phyloP scores from a whole-genome alignment of 129 eudicot species.

The Pittosporum tobira region DNA sequence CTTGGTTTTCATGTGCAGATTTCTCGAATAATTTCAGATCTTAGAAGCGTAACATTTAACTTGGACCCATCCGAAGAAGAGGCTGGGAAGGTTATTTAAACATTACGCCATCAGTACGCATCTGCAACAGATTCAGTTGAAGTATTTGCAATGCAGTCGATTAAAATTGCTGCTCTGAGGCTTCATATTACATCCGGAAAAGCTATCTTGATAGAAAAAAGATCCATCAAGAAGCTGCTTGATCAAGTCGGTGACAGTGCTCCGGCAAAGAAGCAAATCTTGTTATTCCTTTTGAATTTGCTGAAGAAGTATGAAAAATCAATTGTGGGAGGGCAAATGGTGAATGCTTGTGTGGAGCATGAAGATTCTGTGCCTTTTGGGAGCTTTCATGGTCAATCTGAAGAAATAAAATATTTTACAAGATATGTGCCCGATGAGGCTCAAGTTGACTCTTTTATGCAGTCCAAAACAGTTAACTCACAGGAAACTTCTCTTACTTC shows the following conservation, averaged over 20 bases:
- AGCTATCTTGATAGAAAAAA: slow-evolving; percentile 46
- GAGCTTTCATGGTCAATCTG: slow-evolving; percentile 6
- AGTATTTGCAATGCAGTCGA: slow-evolving; percentile 22
- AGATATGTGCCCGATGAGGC: slow-evolving; percentile 18
- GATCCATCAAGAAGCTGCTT: slow-evolving; percentile 51
- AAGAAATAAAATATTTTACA: slow-evolving; percentile 11
- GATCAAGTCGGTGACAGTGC: slow-evolving; percentile 24
- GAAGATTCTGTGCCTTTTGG: slow-evolving; percentile 12
- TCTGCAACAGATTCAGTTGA: slow-evolving; percentile 24
- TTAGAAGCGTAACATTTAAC: slow-evolving; percentile 25
- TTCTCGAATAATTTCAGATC: slow-evolving; percentile 35
- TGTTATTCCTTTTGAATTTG: slow-evolving; percentile 31
- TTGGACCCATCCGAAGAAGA: slow-evolving; percentile 56
- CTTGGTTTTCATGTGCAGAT: slow-evolving; percentile 36
- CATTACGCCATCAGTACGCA: slow-evolving; percentile 31
- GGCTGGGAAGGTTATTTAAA: slow-evolving; percentile 50
- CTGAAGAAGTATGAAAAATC: slow-evolving; percentile 38
- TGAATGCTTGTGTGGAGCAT: slow-evolving; percentile 13
- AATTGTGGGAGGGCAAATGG: slow-evolving; percentile 24
- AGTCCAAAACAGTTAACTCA: slow-evolving; percentile 9
- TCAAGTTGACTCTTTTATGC: slow-evolving; percentile 32
- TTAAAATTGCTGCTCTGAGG: slow-evolving; percentile 36
- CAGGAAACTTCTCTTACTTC: slow-evolving; percentile 61
- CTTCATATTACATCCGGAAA: slow-evolving; percentile 48
- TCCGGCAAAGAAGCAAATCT: slow-evolving; percentile 38